These are phyloP conservation scores for Gastrolobium bilobum DNA, from an alignment of 306 rosid genomes.

Conservation along the genomic window DNA sequence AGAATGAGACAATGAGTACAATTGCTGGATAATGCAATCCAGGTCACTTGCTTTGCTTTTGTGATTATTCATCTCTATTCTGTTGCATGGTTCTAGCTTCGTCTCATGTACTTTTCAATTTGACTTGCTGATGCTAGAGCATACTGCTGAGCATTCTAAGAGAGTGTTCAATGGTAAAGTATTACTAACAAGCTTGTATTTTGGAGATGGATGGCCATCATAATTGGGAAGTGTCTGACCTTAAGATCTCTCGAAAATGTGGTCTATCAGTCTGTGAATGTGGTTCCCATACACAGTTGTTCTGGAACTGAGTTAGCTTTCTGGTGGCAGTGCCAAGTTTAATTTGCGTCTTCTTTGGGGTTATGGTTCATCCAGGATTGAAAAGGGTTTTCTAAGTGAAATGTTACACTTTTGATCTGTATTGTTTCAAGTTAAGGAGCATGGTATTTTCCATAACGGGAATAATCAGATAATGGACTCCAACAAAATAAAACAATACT, in stretches of 20 bases:
- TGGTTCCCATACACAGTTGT: neutral
- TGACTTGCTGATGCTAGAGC: slow-evolving; percentile 6
- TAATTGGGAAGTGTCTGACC: slow-evolving; percentile 11
- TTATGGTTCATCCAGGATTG: slow-evolving; percentile 1
- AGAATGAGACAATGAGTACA: slow-evolving; percentile 3
- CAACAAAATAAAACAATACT: neutral
- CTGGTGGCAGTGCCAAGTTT: neutral
- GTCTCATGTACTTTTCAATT: neutral
- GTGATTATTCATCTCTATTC: slow-evolving; percentile 14
- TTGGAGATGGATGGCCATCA: slow-evolving; percentile 27
- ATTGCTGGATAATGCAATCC: slow-evolving; percentile 30
- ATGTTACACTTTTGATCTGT: neutral
- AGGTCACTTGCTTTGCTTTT: neutral
- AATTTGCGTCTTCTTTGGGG: neutral
- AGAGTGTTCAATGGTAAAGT: neutral
- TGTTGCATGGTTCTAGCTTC: slow-evolving; percentile 14
- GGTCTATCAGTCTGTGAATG: slow-evolving; percentile 12
- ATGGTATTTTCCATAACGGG: neutral
- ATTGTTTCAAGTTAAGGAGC: neutral
- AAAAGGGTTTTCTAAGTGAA: neutral
- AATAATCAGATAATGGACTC: neutral
- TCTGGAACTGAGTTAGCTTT: slow-evolving; percentile 5
- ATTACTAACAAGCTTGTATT: slow-evolving; percentile 7
- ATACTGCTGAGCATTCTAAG: neutral
- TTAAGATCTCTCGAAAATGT: neutral